Evolutionary conservation across 225 moss, liverwort and hornwort genomes (phyloP).

Genomic region (Marchantia polymorpha): DNA sequence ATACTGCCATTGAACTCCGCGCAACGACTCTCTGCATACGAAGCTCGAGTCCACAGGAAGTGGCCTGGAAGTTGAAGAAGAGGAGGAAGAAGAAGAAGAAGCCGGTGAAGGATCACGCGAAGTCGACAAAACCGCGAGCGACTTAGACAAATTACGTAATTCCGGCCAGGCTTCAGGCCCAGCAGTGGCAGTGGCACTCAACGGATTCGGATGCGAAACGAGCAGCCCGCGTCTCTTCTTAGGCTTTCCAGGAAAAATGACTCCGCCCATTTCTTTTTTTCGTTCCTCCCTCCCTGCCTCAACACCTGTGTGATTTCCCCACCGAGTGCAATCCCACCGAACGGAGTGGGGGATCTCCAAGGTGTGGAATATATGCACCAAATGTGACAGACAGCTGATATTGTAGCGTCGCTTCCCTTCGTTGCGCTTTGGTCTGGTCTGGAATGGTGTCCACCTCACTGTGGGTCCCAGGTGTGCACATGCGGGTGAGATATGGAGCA

Average conservation of each 20-base stretch:
- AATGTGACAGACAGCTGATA: background rate
- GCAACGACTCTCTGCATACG: constrained; percentile 38
- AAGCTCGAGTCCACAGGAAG: constrained; percentile 21
- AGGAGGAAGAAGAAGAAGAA: background rate
- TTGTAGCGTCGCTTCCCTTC: background rate
- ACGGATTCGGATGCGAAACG: background rate
- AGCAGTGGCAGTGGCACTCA: background rate
- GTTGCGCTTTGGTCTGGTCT: background rate
- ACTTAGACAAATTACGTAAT: constrained; percentile 43
- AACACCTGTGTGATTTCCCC: background rate
- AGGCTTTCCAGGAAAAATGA: constrained; percentile 4
- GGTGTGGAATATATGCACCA: background rate
- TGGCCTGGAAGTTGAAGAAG: background rate
- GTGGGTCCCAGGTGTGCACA: background rate
- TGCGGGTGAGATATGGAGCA: background rate
- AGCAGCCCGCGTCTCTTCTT: constrained; percentile 7
- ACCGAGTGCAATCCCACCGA: background rate
- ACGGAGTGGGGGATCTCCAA: background rate
- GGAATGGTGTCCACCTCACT: background rate
- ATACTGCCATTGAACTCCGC: constrained; percentile 42
- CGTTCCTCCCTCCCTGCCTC: background rate
- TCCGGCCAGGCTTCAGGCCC: constrained; percentile 22
- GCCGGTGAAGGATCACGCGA: constrained; percentile 14
- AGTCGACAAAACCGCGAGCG: constrained; percentile 31
- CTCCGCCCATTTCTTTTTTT: background rate